Evolutionary conservation across 192 early-diverging fungal genomes (phyloP).

Genomic region (Dispira simplex): DNA sequence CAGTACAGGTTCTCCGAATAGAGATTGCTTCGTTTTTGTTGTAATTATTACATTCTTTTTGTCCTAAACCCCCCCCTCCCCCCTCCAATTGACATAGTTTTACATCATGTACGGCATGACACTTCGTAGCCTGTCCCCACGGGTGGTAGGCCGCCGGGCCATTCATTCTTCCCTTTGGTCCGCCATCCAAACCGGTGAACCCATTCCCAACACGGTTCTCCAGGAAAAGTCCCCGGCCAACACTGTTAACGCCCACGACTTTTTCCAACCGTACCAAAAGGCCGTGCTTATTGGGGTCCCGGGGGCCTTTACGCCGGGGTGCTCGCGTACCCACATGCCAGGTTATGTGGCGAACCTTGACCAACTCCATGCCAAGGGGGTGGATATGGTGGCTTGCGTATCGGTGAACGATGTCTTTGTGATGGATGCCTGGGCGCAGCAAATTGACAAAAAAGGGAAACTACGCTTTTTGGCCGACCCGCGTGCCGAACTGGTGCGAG

Average conservation of each 20-base stretch:
- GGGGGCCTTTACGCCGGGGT: slow-evolving; percentile 51
- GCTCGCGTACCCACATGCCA: slow-evolving; percentile 48
- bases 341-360: slow-evolving; percentile 29
- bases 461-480: slow-evolving; percentile 30
- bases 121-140: background rate
- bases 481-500: slow-evolving; percentile 31
- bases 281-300: slow-evolving; percentile 46
- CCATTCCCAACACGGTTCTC: background rate
- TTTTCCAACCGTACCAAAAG: slow-evolving; percentile 18
- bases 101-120: too few species aligned
- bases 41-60: too few species aligned
- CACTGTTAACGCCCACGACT: background rate
- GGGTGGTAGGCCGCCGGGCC: background rate
- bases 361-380: slow-evolving; percentile 49
- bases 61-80: too few species aligned
- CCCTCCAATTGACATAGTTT: too few species aligned
- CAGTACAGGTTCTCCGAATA: too few species aligned
- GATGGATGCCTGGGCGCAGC: slow-evolving; percentile 33
- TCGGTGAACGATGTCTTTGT: slow-evolving; percentile 44
- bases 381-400: slow-evolving; percentile 51
- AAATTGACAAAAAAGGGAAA: background rate
- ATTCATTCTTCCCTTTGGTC: background rate
- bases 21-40: too few species aligned
- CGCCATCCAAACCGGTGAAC: background rate
- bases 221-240: slow-evolving; percentile 4